Conservation (phyloP, 1,139 yeast genomes). For the Pneumocystis sp. region DNA sequence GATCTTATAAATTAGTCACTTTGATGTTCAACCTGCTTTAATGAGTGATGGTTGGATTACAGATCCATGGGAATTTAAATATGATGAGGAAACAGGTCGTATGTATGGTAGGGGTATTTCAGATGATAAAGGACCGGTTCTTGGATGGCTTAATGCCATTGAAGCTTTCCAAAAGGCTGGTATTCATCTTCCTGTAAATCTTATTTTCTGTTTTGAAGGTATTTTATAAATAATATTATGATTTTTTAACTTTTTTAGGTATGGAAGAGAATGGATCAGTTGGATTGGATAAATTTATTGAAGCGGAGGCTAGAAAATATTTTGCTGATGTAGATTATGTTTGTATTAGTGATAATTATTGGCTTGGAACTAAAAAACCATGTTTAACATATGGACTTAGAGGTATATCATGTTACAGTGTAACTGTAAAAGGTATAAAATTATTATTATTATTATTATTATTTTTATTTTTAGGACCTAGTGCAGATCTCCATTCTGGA, state of each 20-base stretch:
- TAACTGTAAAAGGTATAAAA: slow-evolving; percentile 46
- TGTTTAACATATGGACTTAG: slow-evolving; percentile 94
- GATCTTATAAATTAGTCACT: slow-evolving; percentile 19
- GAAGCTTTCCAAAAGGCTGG: slow-evolving; percentile 81
- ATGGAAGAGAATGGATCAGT: slow-evolving; percentile 97
- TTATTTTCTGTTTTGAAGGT: slow-evolving; percentile 89
- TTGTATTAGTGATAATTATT: slow-evolving; percentile 90
- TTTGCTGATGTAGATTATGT: slow-evolving; percentile 85
- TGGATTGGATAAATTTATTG: slow-evolving; percentile 74
- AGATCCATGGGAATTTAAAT: slow-evolving; percentile 65
- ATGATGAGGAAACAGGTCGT: slow-evolving; percentile 35
- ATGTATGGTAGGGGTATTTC: slow-evolving; percentile 87
- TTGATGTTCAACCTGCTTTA: slow-evolving; percentile 94
- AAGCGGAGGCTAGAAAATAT: slow-evolving; percentile 58
- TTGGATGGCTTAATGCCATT: slow-evolving; percentile 88
- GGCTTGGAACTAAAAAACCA: slow-evolving; percentile 96
- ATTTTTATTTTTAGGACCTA: slow-evolving; percentile 33
- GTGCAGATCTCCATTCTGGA: slow-evolving; percentile 95
- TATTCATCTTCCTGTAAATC: slow-evolving; percentile 81
- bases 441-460: not conserved
- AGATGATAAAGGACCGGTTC: slow-evolving; percentile 96
- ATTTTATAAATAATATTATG: not conserved
- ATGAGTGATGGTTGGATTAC: slow-evolving; percentile 89
- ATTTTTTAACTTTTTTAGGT: not conserved
- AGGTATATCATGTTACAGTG: slow-evolving; percentile 87